Evolutionary conservation across 225 moss, liverwort and hornwort species (phyloP), one percentile per base, ranked within the genome.

Genomic region (Thuidium tamariscinum): DNA sequence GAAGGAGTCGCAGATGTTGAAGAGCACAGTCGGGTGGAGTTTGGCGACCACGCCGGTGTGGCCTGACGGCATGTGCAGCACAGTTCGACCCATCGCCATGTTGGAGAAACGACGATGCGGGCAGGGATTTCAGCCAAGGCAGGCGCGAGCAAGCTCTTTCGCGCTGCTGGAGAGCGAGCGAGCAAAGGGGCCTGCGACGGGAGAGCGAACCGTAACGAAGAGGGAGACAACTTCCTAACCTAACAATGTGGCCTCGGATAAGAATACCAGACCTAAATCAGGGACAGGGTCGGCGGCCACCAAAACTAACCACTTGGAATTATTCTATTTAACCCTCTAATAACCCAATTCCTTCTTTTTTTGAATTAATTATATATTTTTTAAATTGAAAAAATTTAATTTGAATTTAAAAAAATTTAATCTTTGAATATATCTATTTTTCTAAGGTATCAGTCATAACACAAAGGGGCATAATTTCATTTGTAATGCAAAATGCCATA

Each of bases 1-100:
- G 84, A 93, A 99, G 34, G 99, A 99, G 88, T 99, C 99, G 89
- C 96, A 97, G 77, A 99, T 97, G 91, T 99, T 99, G 87, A 99
- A 99, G 88, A 99, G 87, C 26, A 97, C 99, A 9, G 97, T 97
- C 8, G 99, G 99, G 87, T 99, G 99, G 42, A 99, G 94, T 91
- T 99, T 99, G 61, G 94, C 95, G 26, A 99, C 95, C 44, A 97
- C 96, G 16, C 95, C 97, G 2, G 99, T 97, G 15, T 95, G 95
- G 69, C 99, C 99, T 18, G 99, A 95, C 34, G 97, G 95, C 95
- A 99, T 86, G 89, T 97, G 97, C 88, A 99, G 82, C 19, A 97
- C 97, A 61, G 95, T 93, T 89, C 91, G 93, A 69, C 97, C 96
- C 87, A 94, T 94, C 72, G 95, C 92, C 95, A 89, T 92, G 81